These are phyloP conservation scores for Aspergillus quadricinctus DNA, from an alignment of 2,329 filamentous ascomycete species.

Conservation along the genomic window DNA sequence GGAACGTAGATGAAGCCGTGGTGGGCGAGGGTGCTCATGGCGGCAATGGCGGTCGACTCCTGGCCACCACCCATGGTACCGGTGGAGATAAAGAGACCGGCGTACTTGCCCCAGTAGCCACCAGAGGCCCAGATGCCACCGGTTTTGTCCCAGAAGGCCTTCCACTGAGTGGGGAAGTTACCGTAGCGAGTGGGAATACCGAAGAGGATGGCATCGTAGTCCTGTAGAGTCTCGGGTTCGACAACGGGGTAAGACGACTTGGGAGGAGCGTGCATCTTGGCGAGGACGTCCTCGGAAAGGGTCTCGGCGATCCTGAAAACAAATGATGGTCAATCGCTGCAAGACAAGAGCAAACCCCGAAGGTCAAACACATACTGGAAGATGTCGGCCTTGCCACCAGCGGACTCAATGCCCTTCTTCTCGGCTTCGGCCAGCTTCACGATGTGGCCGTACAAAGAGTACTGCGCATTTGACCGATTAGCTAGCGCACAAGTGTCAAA, in stretches of 20 bases:
- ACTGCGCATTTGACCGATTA: constrained; percentile 48
- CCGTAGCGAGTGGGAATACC: constrained; percentile 95
- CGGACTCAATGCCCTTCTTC: constrained; percentile 82
- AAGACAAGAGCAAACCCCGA: no score
- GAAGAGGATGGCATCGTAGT: constrained; percentile 85
- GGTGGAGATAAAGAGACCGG: constrained; percentile 87
- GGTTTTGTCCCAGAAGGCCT: constrained; percentile 77
- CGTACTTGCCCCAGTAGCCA: constrained; percentile 80
- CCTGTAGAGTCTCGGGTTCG: constrained; percentile 57
- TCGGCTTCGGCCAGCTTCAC: constrained; percentile 79
- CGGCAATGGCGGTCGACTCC: constrained; percentile 76
- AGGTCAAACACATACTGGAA: constrained; percentile 60
- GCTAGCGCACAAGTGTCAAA: constrained; percentile 8
- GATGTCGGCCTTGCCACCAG: constrained; percentile 75
- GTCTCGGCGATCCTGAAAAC: constrained; percentile 71
- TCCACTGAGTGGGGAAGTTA: constrained; percentile 97
- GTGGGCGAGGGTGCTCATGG: constrained; percentile 82
- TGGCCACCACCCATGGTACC: constrained; percentile 82
- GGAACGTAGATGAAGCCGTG: constrained; percentile 98
- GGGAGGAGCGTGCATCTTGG: constrained; percentile 84
- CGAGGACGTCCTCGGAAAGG: constrained; percentile 73
- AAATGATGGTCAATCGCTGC: constrained; percentile 7
- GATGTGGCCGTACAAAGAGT: constrained; percentile 94
- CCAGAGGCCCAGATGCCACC: constrained; percentile 79
- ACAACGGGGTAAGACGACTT: constrained; percentile 67